A percentile compares a stretch with the other conserved stretches of the same genome.
Evolutionary conservation across 2,329 filamentous ascomycete genomes (phyloP).

Genomic region (Paraphoma chrysanthemicola): DNA sequence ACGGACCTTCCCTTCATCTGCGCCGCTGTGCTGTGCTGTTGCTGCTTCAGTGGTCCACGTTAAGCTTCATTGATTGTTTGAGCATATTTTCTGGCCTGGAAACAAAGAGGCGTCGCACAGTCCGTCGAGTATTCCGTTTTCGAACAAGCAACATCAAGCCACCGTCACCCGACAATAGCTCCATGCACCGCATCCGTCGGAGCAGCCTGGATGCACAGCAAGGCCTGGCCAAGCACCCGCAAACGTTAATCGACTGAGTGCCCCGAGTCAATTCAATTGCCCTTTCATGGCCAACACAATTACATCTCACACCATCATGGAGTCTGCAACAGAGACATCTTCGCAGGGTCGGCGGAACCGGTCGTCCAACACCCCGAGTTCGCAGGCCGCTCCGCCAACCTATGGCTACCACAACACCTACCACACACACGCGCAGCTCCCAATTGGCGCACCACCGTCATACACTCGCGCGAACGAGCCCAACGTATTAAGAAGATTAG

Average conservation of each 20-base stretch:
- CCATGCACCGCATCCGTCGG: slow-evolving; percentile 15
- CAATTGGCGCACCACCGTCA: slow-evolving; percentile 36
- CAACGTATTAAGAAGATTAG: slow-evolving; percentile 24
- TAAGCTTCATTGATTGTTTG: slow-evolving; percentile 7
- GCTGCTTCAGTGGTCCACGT: background rate
- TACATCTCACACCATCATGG: slow-evolving; percentile 5
- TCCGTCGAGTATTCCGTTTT: slow-evolving; percentile 11
- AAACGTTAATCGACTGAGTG: slow-evolving; percentile 2
- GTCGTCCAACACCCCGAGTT: slow-evolving; percentile 20
- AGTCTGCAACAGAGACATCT: slow-evolving; percentile 9
- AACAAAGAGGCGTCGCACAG: slow-evolving; percentile 12
- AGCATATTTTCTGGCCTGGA: slow-evolving; percentile 3
- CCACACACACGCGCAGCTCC: slow-evolving; percentile 45
- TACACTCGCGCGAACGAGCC: slow-evolving; percentile 38
- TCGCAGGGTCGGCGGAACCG: slow-evolving; percentile 20
- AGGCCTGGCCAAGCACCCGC: slow-evolving; percentile 5
- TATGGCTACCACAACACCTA: slow-evolving; percentile 54
- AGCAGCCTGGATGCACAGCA: slow-evolving; percentile 10
- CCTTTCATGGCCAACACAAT: background rate
- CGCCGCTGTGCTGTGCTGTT: background rate
- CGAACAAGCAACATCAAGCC: slow-evolving; percentile 18
- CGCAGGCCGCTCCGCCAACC: slow-evolving; percentile 31
- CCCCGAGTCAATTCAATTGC: background rate
- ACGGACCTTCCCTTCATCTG: background rate
- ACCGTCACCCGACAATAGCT: slow-evolving; percentile 13